Conservation (phyloP, 441 rosid species). For the Manihot esculenta region DNA sequence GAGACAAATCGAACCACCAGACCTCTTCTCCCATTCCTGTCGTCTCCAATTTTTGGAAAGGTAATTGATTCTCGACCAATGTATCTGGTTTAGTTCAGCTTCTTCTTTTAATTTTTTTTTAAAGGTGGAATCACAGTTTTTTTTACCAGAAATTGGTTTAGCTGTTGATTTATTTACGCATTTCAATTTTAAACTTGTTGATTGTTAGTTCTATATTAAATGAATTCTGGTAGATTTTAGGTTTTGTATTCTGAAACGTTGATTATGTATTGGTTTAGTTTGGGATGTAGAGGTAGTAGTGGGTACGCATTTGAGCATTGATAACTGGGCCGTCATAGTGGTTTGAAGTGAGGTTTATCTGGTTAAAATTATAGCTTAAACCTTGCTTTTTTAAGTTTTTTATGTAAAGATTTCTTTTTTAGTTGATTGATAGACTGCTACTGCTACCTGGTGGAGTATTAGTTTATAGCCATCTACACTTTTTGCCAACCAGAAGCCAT, state of each 20-base stretch:
- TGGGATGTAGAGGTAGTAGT: background rate
- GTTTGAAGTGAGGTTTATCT: background rate
- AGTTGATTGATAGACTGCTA: background rate
- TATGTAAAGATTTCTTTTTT: background rate
- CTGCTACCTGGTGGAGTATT: background rate
- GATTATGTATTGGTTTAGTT: background rate
- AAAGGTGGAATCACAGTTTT: background rate
- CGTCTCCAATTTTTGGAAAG: conserved; percentile 94
- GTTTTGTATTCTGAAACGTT: background rate
- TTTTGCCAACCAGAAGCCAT: background rate
- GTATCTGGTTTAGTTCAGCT: background rate
- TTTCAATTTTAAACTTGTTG: background rate
- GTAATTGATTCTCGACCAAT: conserved; percentile 30
- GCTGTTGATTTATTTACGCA: background rate
- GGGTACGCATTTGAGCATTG: background rate
- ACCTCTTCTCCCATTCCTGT: conserved; percentile 75
- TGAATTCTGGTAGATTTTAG: background rate
- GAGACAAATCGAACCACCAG: conserved; percentile 59
- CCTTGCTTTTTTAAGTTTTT: background rate
- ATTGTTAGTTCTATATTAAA: background rate
- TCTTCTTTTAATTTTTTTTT: background rate
- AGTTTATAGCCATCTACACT: background rate
- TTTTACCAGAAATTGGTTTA: background rate
- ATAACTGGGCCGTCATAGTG: background rate
- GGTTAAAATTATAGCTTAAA: background rate